These are phyloP conservation scores for Domatiomyces catenatus DNA, from an alignment of 2,329 filamentous ascomycete genomes.

Conservation along the genomic window DNA sequence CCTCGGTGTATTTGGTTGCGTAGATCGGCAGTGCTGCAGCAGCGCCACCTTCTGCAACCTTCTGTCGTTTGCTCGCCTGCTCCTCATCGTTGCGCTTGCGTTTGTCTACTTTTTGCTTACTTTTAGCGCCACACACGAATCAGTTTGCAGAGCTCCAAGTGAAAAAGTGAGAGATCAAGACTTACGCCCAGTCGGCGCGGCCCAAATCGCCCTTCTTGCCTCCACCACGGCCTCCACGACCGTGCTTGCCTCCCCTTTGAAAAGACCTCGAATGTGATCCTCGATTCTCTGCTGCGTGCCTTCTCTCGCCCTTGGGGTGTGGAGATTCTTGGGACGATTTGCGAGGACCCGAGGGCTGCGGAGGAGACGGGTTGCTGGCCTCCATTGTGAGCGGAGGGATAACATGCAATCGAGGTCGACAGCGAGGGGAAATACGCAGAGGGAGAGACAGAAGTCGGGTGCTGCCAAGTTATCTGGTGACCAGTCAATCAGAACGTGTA, in stretches of 20 bases:
- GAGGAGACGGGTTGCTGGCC: background rate
- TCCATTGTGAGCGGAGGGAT: background rate
- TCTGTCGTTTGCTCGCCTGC: constrained; percentile 41
- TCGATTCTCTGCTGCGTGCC: constrained; percentile 3
- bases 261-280: constrained; percentile 8
- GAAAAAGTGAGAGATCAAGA: constrained; percentile 6
- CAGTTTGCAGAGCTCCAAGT: constrained; percentile 3
- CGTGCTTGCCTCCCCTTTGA: constrained; percentile 9
- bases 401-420: background rate
- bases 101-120: constrained; percentile 36
- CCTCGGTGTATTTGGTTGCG: constrained; percentile 47
- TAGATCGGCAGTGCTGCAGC: constrained; percentile 34
- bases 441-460: background rate
- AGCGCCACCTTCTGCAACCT: constrained; percentile 32
- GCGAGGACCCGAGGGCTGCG: background rate
- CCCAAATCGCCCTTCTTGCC: constrained; percentile 49
- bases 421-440: background rate
- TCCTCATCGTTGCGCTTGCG: constrained; percentile 36
- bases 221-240: constrained; percentile 5
- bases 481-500: no score
- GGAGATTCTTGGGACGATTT: background rate
- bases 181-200: constrained; percentile 49
- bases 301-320: background rate
- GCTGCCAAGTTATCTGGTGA: no score
- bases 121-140: constrained; percentile 34